These are phyloP conservation scores for Syzygium aromaticum DNA, from an alignment of 345 rosid species.

Conservation along the genomic window DNA sequence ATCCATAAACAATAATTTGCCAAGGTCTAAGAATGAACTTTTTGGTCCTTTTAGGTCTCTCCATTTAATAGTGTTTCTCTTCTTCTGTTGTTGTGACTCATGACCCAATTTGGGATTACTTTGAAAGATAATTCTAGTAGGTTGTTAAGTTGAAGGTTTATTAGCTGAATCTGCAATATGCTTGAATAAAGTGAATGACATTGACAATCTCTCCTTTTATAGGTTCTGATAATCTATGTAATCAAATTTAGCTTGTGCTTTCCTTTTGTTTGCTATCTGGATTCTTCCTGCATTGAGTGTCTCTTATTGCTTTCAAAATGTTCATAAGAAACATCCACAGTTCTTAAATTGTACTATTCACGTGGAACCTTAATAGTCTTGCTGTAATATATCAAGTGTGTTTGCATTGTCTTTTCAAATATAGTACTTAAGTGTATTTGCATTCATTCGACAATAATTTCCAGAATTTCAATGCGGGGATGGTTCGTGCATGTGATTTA, in stretches of 20 bases:
- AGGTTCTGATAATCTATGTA: not conserved
- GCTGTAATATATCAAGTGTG: not conserved
- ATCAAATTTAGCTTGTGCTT: not conserved
- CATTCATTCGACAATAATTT: not conserved
- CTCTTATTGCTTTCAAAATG: not conserved
- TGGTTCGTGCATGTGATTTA: not conserved
- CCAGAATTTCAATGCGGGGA: not conserved
- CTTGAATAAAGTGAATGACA: not conserved
- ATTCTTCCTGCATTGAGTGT: not conserved
- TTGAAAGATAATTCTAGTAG: not conserved
- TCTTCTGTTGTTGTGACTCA: not conserved
- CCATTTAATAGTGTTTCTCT: not conserved
- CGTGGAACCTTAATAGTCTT: not conserved
- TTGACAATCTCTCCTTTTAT: not conserved
- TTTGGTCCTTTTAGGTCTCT: not conserved
- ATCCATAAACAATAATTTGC: not conserved
- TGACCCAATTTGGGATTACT: not conserved
- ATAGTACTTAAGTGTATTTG: not conserved
- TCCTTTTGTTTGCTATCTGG: not conserved
- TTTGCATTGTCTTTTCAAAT: not conserved
- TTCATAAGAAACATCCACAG: not conserved
- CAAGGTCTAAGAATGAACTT: not conserved
- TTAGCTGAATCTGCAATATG: not conserved
- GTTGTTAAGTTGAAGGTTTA: not conserved
- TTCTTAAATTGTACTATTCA: not conserved